A percentile compares a stretch with the other conserved stretches of the same genome.
Evolutionary conservation across 208 protist species (phyloP).

Genomic region (Angomonas deanei): DNA sequence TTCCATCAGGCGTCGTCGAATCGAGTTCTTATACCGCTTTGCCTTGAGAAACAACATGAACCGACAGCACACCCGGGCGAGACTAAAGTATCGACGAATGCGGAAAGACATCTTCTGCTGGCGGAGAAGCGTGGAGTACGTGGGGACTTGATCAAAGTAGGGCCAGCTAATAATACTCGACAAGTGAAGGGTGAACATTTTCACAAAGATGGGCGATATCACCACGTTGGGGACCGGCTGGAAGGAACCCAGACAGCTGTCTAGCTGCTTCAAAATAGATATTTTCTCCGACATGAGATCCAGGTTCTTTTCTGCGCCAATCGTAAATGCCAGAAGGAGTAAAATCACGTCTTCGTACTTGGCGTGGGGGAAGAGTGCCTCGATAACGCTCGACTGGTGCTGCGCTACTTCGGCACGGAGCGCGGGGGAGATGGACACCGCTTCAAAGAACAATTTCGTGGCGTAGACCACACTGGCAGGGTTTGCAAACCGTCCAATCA

Average conservation of each 20-base stretch:
- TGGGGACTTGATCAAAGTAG: conserved; percentile 7
- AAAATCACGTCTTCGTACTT: conserved; percentile 67
- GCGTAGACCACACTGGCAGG: conserved; percentile 64
- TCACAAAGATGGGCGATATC: conserved; percentile 63
- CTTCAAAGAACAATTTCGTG: conserved; percentile 64
- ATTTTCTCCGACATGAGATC: conserved; percentile 54
- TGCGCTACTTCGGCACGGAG: conserved; percentile 44
- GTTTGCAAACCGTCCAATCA: conserved; percentile 60
- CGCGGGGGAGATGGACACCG: conserved; percentile 35
- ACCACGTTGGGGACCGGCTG: conserved; percentile 32
- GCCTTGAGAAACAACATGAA: conserved; percentile 58
- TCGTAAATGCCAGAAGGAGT: conserved; percentile 48
- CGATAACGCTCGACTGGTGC: conserved; percentile 52
- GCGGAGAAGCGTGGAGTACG: conserved; percentile 26
- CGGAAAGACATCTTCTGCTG: conserved; percentile 37
- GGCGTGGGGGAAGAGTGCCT: conserved; percentile 48
- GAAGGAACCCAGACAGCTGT: conserved; percentile 43
- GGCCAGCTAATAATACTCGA: conserved; percentile 27
- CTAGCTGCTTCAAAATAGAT: conserved; percentile 57
- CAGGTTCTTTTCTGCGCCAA: conserved; percentile 40
- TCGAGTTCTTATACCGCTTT: conserved; percentile 28
- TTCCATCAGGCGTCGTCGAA: background rate
- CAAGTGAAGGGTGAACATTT: conserved; percentile 50
- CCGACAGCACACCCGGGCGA: conserved; percentile 47
- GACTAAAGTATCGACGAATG: conserved; percentile 37